Evolutionary conservation across 306 rosid genomes (phyloP), one percentile per base, ranked within the genome.

Genomic region (Prunus armeniaca): DNA sequence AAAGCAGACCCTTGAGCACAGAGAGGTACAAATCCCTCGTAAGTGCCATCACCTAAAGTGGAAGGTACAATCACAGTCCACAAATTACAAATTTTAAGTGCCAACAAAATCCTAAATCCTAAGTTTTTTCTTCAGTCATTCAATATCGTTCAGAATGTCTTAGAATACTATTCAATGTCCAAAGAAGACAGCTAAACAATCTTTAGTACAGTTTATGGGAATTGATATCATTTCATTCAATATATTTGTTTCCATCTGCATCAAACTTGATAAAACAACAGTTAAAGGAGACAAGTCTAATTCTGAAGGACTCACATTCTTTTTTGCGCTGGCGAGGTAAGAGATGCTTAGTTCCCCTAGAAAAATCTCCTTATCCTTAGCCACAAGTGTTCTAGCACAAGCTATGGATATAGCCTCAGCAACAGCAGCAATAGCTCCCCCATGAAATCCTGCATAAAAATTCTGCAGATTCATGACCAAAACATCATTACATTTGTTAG

Each of bases 331-430:
- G 24, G 87, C 84, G 73, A 84, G 91, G 77, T 82, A 84, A 77
- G 91, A 80, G 13, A 84, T 52, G 82, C 88, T 78, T 24, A 77
- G 80, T 60, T 87, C 91, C 61, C 88, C 91, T 10, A 87, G 82
- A 75, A 84, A 84, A 34, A 84, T 24, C 34, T 82, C 85, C 76
- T 71, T 84, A 75, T 82, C 82, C 66, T 78, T 74, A 3, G 69
- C 78, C 71, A 82, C 76, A 0, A 87, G 77, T 1, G 91, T 87
- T 75, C 79, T 82, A 6, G 88, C 88, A 75, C 87, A 84, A 78
- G 85, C 91, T 30, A 74, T 25, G 18, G 87, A 76, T 49, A 80
- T 51, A 18, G 67, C 65, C 77, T 87, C 91, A 25, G 88, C 88
- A 70, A 81, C 74, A 14, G 91, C 71, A 41, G 88, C 87, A 56